Conservation (phyloP, 2,329 filamentous ascomycete species). For the Fusarium sp. region DNA sequence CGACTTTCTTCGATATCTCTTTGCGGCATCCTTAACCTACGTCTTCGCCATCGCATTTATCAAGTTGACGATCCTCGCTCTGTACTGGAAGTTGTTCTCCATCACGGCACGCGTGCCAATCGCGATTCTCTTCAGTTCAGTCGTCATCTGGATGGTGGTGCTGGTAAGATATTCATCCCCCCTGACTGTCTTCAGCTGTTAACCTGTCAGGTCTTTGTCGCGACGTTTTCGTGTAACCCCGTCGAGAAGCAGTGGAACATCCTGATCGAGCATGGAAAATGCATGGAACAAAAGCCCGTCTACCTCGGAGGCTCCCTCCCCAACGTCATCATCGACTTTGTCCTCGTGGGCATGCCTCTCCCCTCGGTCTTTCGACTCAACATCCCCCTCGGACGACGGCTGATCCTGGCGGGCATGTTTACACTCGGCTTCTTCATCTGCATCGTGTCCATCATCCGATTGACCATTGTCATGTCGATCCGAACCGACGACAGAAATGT, state of each 20-base stretch:
- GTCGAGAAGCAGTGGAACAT: constrained; percentile 6
- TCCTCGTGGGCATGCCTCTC: constrained; percentile 2
- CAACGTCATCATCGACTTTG: constrained; percentile 1
- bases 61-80: not conserved
- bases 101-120: not conserved
- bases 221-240: constrained; percentile 4
- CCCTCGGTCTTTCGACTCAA: constrained; percentile 5
- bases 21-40: not conserved
- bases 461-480: constrained; percentile 1
- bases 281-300: constrained; percentile 1
- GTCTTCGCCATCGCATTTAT: not conserved
- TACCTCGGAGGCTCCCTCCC: not conserved
- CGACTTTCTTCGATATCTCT: not conserved
- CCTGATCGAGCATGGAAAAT: not conserved
- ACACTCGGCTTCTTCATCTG: constrained; percentile 4
- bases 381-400: not conserved
- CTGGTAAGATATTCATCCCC: not conserved
- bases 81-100: not conserved
- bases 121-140: not conserved
- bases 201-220: not conserved
- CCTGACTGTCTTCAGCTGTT: not conserved
- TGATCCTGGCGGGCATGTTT: constrained; percentile 1
- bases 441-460: not conserved
- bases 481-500: constrained; percentile 4
- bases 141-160: not conserved